Percentiles rank a stretch among this genome's conserved stretches.
These are phyloP conservation scores for Podaxis pistillaris DNA, from an alignment of 768 basidiomycete genomes.

Conservation along the genomic window DNA sequence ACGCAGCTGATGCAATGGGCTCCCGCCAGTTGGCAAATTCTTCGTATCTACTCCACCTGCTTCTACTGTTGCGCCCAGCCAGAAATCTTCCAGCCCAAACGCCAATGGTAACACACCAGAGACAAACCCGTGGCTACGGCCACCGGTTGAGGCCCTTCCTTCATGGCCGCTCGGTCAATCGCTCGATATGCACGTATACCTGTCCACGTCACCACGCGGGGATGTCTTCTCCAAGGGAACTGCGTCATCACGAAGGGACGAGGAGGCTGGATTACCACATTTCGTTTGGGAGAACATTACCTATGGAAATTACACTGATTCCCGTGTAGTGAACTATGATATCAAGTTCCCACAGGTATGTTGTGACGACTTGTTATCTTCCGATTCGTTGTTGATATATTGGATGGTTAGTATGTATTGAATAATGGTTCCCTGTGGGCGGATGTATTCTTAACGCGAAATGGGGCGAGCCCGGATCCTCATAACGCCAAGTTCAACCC, in stretches of 20 bases:
- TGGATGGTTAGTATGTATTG: constrained; percentile 57
- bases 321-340: constrained; percentile 51
- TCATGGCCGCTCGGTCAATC: constrained; percentile 62
- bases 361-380: constrained; percentile 7
- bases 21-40: constrained; percentile 3
- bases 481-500: constrained; percentile 49
- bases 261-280: constrained; percentile 54
- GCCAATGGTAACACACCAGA: constrained; percentile 20
- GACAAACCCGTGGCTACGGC: constrained; percentile 46
- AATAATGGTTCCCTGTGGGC: constrained; percentile 82
- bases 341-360: constrained; percentile 70
- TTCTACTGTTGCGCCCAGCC: background rate
- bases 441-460: constrained; percentile 72
- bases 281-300: constrained; percentile 79
- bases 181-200: constrained; percentile 70
- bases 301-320: constrained; percentile 74
- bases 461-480: constrained; percentile 67
- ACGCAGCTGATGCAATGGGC: background rate
- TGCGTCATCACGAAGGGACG: constrained; percentile 45
- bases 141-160: constrained; percentile 51
- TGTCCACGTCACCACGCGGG: constrained; percentile 63
- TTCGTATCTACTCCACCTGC: background rate
- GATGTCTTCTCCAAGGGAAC: constrained; percentile 61
- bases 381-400: background rate
- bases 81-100: background rate